A percentile compares a stretch with the other conserved stretches of the same genome.
These are phyloP conservation scores for Chaetomium cochliodes DNA, from an alignment of 495 filamentous ascomycete species.

Conservation along the genomic window DNA sequence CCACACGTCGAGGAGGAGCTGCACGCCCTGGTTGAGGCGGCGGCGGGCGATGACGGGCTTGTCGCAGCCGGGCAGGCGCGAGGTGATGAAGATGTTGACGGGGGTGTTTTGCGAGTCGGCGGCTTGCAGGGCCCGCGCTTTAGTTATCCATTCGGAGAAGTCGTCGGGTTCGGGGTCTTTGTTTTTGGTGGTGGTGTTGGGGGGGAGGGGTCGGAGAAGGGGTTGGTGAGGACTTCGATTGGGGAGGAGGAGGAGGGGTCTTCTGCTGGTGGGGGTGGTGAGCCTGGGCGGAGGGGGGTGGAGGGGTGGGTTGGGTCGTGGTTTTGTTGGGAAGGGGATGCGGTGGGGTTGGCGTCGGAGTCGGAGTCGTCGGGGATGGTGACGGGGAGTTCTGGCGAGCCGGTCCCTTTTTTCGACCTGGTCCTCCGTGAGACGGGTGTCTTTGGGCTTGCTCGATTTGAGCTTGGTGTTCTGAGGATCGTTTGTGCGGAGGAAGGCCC, in stretches of 20 bases:
- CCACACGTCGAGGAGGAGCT: conserved; percentile 27
- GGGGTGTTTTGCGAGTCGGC: conserved; percentile 5
- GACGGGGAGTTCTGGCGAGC: conserved; percentile 3
- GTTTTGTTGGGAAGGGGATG: neutral
- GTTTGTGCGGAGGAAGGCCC: conserved; percentile 3
- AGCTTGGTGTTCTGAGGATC: conserved; percentile 8
- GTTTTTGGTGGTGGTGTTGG: neutral
- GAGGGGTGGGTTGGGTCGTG: neutral
- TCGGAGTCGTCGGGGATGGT: conserved; percentile 8
- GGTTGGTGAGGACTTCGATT: conserved; percentile 9
- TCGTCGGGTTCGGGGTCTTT: conserved; percentile 60
- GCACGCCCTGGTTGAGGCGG: conserved; percentile 25
- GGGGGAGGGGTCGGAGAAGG: neutral
- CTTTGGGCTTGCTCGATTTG: neutral
- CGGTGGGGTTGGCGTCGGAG: neutral
- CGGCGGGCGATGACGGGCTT: conserved; percentile 17
- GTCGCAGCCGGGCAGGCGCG: conserved; percentile 18
- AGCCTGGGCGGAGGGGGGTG: neutral
- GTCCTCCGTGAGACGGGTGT: neutral
- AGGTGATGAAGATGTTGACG: conserved; percentile 23
- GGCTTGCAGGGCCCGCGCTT: conserved; percentile 24
- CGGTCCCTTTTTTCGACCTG: neutral
- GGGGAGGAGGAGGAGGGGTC: conserved; percentile 4
- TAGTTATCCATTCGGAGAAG: conserved; percentile 51
- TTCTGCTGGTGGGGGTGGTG: neutral